phyloP scores from a whole-genome alignment of 2,329 filamentous ascomycete species.

The Colletotrichum magnum region DNA sequence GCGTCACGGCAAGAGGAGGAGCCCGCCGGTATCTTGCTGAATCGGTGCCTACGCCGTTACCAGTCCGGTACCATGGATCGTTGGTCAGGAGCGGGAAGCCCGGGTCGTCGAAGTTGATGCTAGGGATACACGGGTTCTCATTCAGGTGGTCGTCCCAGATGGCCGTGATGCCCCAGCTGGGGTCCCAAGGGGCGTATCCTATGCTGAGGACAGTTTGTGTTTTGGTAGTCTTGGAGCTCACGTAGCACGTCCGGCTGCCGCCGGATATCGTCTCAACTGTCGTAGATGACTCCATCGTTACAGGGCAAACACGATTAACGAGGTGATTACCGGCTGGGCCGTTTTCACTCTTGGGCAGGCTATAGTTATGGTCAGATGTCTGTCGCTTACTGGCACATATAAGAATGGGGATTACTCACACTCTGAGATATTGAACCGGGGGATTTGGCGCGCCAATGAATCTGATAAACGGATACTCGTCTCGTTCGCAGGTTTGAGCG shows the following conservation, averaged over 20 bases:
- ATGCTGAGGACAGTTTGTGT: constrained; percentile 13
- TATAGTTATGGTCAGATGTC: background rate
- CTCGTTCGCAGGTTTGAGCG: background rate
- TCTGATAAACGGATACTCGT: constrained; percentile 9
- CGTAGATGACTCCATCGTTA: background rate
- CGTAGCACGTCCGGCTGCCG: constrained; percentile 9
- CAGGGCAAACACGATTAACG: background rate
- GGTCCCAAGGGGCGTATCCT: background rate
- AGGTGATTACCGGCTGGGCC: background rate
- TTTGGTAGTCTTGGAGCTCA: constrained; percentile 9
- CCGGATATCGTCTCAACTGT: background rate
- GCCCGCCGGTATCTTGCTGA: background rate
- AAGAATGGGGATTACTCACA: background rate
- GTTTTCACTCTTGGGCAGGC: constrained; percentile 1
- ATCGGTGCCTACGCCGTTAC: background rate
- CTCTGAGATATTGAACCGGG: background rate
- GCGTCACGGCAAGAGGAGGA: constrained; percentile 8
- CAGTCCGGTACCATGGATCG: constrained; percentile 6
- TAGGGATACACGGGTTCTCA: constrained; percentile 1
- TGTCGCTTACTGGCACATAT: too few species aligned
- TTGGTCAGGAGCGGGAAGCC: background rate
- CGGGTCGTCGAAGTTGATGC: constrained; percentile 5
- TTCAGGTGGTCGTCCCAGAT: background rate
- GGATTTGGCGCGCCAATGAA: constrained; percentile 1
- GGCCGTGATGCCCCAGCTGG: background rate